Conservation (phyloP, 2,329 filamentous ascomycete genomes). For the Dactylellina sp. region DNA sequence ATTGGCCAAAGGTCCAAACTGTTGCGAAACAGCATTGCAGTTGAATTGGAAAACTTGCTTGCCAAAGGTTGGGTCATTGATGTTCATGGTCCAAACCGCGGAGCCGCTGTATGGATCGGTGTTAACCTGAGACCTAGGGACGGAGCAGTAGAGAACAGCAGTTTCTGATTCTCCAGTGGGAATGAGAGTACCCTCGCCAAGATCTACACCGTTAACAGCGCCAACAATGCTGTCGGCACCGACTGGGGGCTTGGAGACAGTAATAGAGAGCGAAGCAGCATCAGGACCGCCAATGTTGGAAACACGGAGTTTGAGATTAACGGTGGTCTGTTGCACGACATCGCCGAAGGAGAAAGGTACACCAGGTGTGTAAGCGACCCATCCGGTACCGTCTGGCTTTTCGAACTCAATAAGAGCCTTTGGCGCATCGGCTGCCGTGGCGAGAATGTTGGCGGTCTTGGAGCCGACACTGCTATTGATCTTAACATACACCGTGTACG, state of each 20-base stretch:
- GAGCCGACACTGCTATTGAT: conserved; percentile 69
- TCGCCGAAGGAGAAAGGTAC: conserved; percentile 70
- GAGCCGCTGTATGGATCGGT: conserved; percentile 67
- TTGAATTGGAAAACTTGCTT: conserved; percentile 69
- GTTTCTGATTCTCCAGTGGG: conserved; percentile 68
- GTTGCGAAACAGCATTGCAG: conserved; percentile 69
- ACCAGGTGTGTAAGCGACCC: conserved; percentile 66
- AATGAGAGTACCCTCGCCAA: conserved; percentile 71
- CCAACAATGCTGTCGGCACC: conserved; percentile 67
- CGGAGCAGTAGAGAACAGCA: conserved; percentile 69
- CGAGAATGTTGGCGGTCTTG: conserved; percentile 67
- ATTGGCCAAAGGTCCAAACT: conserved; percentile 67
- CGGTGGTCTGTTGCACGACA: conserved; percentile 68
- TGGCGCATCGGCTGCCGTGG: conserved; percentile 67
- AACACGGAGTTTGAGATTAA: conserved; percentile 68
- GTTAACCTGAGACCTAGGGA: conserved; percentile 71
- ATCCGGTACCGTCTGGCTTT: conserved; percentile 66
- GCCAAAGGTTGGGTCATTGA: conserved; percentile 68
- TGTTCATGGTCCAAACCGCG: conserved; percentile 71
- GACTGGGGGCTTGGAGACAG: conserved; percentile 72
- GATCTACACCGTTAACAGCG: conserved; percentile 67
- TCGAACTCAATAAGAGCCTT: conserved; percentile 70
- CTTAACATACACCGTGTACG: conserved; percentile 67
- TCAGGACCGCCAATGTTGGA: conserved; percentile 67
- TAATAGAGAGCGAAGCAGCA: conserved; percentile 66